These are phyloP conservation scores for Penicilliopsis zonata DNA, from an alignment of 495 filamentous ascomycete genomes.

Conservation along the genomic window DNA sequence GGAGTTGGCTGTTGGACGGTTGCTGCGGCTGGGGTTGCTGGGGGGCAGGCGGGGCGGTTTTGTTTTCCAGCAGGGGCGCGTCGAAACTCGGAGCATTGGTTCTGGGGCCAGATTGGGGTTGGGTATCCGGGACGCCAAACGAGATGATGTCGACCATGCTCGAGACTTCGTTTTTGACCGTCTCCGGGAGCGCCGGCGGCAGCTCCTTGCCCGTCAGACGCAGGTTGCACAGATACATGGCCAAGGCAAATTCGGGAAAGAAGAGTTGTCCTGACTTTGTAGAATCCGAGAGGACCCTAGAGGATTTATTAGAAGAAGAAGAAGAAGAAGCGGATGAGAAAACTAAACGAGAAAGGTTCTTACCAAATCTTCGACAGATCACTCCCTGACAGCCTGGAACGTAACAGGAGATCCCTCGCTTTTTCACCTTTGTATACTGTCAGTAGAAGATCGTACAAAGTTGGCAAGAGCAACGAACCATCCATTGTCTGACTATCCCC, in stretches of 20 bases:
- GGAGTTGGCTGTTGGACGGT: constrained; percentile 60
- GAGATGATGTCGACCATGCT: constrained; percentile 99
- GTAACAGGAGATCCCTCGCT: constrained; percentile 73
- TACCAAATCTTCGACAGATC: constrained; percentile 83
- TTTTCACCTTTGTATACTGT: constrained; percentile 50
- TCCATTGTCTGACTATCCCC: constrained; percentile 78
- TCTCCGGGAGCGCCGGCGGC: constrained; percentile 65
- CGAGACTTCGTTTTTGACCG: constrained; percentile 89
- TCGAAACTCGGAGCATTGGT: constrained; percentile 77
- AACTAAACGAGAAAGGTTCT: constrained; percentile 12
- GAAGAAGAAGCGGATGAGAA: not conserved
- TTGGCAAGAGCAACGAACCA: constrained; percentile 30
- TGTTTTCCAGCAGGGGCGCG: constrained; percentile 46
- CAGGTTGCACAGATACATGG: constrained; percentile 98
- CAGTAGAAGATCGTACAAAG: constrained; percentile 6
- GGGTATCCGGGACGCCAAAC: constrained; percentile 78
- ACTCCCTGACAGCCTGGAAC: constrained; percentile 74
- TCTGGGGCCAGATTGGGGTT: constrained; percentile 33
- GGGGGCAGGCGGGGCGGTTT: constrained; percentile 56
- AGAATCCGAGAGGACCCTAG: constrained; percentile 87
- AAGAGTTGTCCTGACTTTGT: constrained; percentile 93
- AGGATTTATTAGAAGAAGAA: constrained; percentile 3
- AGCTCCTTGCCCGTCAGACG: constrained; percentile 77
- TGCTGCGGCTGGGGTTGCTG: constrained; percentile 80
- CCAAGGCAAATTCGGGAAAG: constrained; percentile 95